phyloP scores from a whole-genome alignment of 2,329 filamentous ascomycete genomes.

The Elsinoe fawcettii region DNA sequence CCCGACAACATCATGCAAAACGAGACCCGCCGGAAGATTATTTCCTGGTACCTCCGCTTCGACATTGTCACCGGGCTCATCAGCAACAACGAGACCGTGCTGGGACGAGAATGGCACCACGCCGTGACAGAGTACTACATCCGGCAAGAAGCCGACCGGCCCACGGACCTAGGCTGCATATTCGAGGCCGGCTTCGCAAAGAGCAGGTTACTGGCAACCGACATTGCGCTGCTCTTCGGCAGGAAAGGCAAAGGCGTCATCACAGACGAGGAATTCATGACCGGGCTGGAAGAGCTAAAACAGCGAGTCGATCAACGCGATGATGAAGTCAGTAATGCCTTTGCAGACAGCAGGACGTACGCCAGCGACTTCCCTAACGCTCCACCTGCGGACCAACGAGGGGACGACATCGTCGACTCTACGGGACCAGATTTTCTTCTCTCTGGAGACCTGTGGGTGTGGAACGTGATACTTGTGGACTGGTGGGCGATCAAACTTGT shows the following conservation, averaged over 20 bases:
- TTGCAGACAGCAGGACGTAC: conserved; percentile 55
- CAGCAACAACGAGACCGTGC: conserved; percentile 65
- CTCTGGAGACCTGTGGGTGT: conserved; percentile 60
- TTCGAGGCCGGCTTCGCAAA: conserved; percentile 55
- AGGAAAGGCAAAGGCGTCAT: conserved; percentile 58
- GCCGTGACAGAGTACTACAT: conserved; percentile 56
- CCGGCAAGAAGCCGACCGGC: conserved; percentile 51
- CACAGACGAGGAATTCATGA: conserved; percentile 54
- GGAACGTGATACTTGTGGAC: conserved; percentile 68
- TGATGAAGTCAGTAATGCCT: conserved; percentile 50
- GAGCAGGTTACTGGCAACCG: conserved; percentile 65
- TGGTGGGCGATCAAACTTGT: conserved; percentile 72
- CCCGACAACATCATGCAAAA: conserved; percentile 67
- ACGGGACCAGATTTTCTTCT: conserved; percentile 64
- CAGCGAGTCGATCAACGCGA: conserved; percentile 36
- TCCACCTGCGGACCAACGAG: conserved; percentile 33
- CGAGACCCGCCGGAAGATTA: conserved; percentile 61
- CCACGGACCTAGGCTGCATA: conserved; percentile 56
- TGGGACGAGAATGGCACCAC: conserved; percentile 73
- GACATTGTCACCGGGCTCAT: conserved; percentile 79
- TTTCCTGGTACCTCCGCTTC: conserved; percentile 86
- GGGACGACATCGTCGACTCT: conserved; percentile 65
- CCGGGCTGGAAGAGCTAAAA: conserved; percentile 44
- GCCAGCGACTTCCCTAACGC: conserved; percentile 56
- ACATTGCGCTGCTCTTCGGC: conserved; percentile 72